Conservation (phyloP, 2,329 filamentous ascomycete genomes). For the Lachnellula hyalina region DNA sequence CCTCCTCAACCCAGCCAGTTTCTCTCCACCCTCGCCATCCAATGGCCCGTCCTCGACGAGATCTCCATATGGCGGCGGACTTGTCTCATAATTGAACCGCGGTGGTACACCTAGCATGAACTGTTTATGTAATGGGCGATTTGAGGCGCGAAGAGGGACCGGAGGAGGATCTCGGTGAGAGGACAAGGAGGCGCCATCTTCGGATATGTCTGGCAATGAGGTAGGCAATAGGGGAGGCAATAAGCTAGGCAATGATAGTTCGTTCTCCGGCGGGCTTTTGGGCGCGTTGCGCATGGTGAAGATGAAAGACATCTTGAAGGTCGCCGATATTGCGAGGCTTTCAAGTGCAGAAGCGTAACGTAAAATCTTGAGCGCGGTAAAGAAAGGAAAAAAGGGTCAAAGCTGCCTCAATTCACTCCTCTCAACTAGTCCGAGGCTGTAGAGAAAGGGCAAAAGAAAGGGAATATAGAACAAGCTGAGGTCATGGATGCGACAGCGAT, state of each 20-base stretch:
- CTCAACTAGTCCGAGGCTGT: too few species aligned
- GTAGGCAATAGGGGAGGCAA: not conserved
- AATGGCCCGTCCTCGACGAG: constrained; percentile 8
- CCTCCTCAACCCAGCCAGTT: constrained; percentile 17
- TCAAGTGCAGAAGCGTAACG: too few species aligned
- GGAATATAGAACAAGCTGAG: too few species aligned
- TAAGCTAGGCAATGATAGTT: not conserved
- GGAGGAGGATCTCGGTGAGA: constrained; percentile 13
- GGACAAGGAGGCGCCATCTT: constrained; percentile 13
- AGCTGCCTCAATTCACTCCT: too few species aligned
- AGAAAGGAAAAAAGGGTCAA: too few species aligned
- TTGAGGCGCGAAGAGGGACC: constrained; percentile 18
- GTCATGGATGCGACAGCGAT: too few species aligned
- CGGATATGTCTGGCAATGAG: constrained; percentile 19
- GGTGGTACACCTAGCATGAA: constrained; percentile 15
- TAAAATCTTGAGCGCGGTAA: too few species aligned
- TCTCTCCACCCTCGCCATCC: constrained; percentile 16
- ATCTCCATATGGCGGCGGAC: constrained; percentile 23
- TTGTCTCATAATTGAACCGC: constrained; percentile 10
- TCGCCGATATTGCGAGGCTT: not conserved
- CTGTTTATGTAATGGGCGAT: constrained; percentile 15
- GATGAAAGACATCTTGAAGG: constrained; percentile 18
- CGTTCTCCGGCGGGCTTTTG: not conserved
- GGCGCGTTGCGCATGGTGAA: constrained; percentile 16
- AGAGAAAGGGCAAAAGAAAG: too few species aligned